A percentile compares a stretch with the other conserved stretches of the same genome.
These are phyloP conservation scores for Phytophthora capsici DNA, from an alignment of 352 stramenopile species.

Conservation along the genomic window DNA sequence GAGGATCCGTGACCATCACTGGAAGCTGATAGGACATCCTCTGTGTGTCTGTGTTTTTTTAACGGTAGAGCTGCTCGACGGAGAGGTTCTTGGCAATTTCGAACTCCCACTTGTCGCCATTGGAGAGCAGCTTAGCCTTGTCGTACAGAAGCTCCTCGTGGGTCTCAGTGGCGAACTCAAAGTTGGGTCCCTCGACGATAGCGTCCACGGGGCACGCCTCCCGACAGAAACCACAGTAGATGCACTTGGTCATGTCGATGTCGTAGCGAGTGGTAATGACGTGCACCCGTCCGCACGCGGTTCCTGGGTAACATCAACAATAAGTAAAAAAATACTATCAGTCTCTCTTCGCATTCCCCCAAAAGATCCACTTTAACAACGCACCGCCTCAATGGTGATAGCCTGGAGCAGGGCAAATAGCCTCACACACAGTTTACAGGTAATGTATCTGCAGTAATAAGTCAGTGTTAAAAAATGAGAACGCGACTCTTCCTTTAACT, in stretches of 20 bases:
- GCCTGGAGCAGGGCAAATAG: slow-evolving; percentile 99
- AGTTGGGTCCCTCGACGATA: slow-evolving; percentile 99
- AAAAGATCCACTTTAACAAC: slow-evolving; percentile 31
- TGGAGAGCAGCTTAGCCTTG: slow-evolving; percentile 99
- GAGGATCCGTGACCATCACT: slow-evolving; percentile 3
- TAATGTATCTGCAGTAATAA: slow-evolving; percentile 93
- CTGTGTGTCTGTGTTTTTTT: slow-evolving; percentile 43
- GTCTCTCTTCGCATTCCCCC: not conserved
- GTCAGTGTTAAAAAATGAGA: not conserved
- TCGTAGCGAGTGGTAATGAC: slow-evolving; percentile 99
- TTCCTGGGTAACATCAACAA: slow-evolving; percentile 66
- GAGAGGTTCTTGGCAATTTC: slow-evolving; percentile 99
- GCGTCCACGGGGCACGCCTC: slow-evolving; percentile 98
- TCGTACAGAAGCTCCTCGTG: slow-evolving; percentile 99
- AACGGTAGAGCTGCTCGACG: slow-evolving; percentile 99
- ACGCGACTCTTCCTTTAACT: slow-evolving; percentile 6
- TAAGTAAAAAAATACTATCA: slow-evolving; percentile 5
- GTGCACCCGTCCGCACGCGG: slow-evolving; percentile 96
- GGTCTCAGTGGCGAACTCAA: slow-evolving; percentile 99
- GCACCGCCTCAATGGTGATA: slow-evolving; percentile 98
- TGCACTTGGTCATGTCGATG: slow-evolving; percentile 99
- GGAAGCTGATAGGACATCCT: slow-evolving; percentile 1
- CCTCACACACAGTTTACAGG: slow-evolving; percentile 99
- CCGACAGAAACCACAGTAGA: slow-evolving; percentile 98
- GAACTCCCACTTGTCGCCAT: slow-evolving; percentile 99